Evolutionary conservation across 2,329 filamentous ascomycete genomes (phyloP), one percentile per base, ranked within the genome.

Genomic region (Bipolaris oryzae): DNA sequence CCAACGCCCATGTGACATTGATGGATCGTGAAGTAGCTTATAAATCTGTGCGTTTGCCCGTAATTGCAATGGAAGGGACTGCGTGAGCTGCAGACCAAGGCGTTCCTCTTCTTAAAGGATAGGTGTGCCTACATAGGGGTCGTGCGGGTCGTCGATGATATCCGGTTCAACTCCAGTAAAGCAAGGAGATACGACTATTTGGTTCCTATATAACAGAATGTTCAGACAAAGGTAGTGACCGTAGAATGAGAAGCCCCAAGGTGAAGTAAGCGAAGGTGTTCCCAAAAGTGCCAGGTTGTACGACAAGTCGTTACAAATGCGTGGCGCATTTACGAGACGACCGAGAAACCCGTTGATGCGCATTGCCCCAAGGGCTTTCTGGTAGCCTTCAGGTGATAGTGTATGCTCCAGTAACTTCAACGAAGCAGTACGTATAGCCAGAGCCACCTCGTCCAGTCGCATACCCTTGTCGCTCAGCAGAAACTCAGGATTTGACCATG

Each of bases 81-180:
- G 88, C 89, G 92, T 92, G 1, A 92, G 80, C 59, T 80, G 67
- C 15, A 92, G 73, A 0, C 89, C 89, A 0, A 90, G 73, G 1
- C 75, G 73, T 46, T 89, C 89, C 68, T 92, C 89, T 7, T 76
- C 77, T 35, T 87, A 79, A 33, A 92, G 76, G 52, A 92, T 90
- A 3, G 83, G 78, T 0, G 87, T 90, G 7, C 89, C 89, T 1
- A 76, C 75, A 70, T 86, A 82, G 0, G 82, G 82, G 0, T 89
- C 89, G 0, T 42, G 18, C 18, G 20, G 39, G 5, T 76, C 74
- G 62, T 92, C 89, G 64, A 92, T 89, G 34, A 87, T 67, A 66
- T 93, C 92, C 0, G 90, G 90, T 74, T 94, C 90, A 0, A 90
- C 90, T 52, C 90, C 90, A 0, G 89, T 91, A 75, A 94, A 94